These are phyloP conservation scores for Raphanus hybrid DNA, from an alignment of 441 rosid genomes.

Conservation along the genomic window DNA sequence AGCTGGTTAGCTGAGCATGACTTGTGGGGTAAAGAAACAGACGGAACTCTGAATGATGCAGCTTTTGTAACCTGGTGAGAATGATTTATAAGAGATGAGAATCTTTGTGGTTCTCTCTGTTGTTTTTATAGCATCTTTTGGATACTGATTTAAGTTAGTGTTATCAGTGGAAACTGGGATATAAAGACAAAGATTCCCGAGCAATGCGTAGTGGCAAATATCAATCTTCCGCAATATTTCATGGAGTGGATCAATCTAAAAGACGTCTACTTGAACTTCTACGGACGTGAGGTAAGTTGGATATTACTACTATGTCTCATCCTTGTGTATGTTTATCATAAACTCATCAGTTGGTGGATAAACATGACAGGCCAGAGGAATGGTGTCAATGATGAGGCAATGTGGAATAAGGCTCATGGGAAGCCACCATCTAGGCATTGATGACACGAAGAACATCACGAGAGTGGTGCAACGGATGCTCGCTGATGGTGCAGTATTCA, in stretches of 20 bases:
- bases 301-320: not conserved
- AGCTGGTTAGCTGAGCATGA: slow-evolving; percentile 72
- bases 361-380: slow-evolving; percentile 79
- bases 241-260: slow-evolving; percentile 94
- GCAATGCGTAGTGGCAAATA: slow-evolving; percentile 72
- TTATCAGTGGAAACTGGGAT: slow-evolving; percentile 92
- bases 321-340: slow-evolving; percentile 1
- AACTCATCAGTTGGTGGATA: slow-evolving; percentile 5
- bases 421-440: slow-evolving; percentile 93
- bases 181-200: slow-evolving; percentile 87
- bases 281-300: slow-evolving; percentile 60
- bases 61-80: slow-evolving; percentile 95
- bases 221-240: slow-evolving; percentile 81
- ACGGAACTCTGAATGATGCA: slow-evolving; percentile 66
- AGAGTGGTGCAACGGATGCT: slow-evolving; percentile 84
- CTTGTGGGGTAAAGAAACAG: slow-evolving; percentile 63
- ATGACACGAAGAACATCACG: slow-evolving; percentile 85
- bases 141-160: slow-evolving; percentile 27
- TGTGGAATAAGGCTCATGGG: slow-evolving; percentile 68
- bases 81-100: slow-evolving; percentile 10
- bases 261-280: slow-evolving; percentile 83
- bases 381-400: slow-evolving; percentile 90
- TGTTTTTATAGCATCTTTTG: slow-evolving; percentile 9
- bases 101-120: slow-evolving; percentile 9
- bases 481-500: slow-evolving; percentile 70